Base-by-base conservation (phyloP, 2,329 filamentous ascomycete species). In the Cercospora sp. region DNA sequence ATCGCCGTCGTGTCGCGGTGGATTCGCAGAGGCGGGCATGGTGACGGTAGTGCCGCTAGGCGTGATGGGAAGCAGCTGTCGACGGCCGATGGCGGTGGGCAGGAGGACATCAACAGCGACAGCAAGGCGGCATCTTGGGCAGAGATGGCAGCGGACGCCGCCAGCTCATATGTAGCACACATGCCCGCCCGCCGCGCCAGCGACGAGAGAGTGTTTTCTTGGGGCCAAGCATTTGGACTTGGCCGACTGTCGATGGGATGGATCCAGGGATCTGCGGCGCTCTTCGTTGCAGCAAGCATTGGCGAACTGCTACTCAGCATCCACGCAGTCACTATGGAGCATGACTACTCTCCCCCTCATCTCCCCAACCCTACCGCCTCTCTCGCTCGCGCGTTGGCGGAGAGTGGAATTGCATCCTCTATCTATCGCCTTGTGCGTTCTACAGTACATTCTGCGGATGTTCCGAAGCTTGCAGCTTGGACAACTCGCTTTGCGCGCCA, bases 101-200 rank as follows among this genome's bases (percentile, higher is more conserved):
- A 12, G 26, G 53, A 58, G 30, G 20, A 18, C 53, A 28, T 58
- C 53, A 58, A 58, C 53, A 18, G 30, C 48, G 48, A 20, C 53
- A 18, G 53, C 53, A 51, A 23, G 53, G 23, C 53, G 53, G 30
- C 53, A 16, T 28, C 53, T 28, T 33, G 53, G 30, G 18, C 16
- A n/a, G 30, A n/a, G 53, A 58, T 2, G 26, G 30, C 26, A 31
- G 53, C 53, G 26, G 26, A 28, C 53, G 53, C 53, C 53, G 53
- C 53, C 53, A 28, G 53, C 53, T 58, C 53, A 58, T 58, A 58
- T 58, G 53, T 58, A 58, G 53, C 53, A 31, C 53, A 30, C 53
- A 28, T 33, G 30, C 30, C 26, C 26, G 26, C 53, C 23, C 30
- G 53, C 53, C 53, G 53, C 53, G 53, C 23, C 53, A n/a, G 23